These are phyloP conservation scores for Excoecaria agallocha DNA, from an alignment of 345 rosid genomes.

Conservation along the genomic window DNA sequence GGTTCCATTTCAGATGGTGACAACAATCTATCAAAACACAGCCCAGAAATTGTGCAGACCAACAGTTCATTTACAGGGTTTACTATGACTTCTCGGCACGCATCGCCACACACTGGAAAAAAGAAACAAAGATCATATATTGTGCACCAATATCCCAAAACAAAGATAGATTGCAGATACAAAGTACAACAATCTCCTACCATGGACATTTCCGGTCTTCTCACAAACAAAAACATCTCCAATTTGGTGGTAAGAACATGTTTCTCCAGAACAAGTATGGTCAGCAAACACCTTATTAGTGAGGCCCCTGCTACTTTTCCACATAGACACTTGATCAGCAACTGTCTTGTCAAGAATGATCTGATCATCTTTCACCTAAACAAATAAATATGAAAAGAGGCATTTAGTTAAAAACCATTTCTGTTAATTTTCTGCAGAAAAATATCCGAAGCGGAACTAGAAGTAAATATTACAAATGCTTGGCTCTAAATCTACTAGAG, in stretches of 20 bases:
- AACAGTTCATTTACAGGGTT: slow-evolving; percentile 62
- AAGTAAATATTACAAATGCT: neutral
- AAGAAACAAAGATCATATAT: slow-evolving; percentile 9
- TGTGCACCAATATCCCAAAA: neutral
- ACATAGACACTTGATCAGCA: slow-evolving; percentile 68
- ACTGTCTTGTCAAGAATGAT: slow-evolving; percentile 84
- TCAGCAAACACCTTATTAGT: slow-evolving; percentile 49
- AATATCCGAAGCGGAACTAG: neutral
- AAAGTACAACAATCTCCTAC: slow-evolving; percentile 34
- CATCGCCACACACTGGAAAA: slow-evolving; percentile 79
- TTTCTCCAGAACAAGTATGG: slow-evolving; percentile 79
- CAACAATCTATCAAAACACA: slow-evolving; percentile 64
- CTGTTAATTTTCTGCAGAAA: neutral
- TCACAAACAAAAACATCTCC: slow-evolving; percentile 89
- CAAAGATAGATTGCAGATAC: neutral
- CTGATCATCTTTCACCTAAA: slow-evolving; percentile 76
- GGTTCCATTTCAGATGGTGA: slow-evolving; percentile 56
- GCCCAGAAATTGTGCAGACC: slow-evolving; percentile 90
- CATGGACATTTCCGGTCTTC: slow-evolving; percentile 89
- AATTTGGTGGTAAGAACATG: slow-evolving; percentile 75
- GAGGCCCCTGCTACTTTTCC: slow-evolving; percentile 78
- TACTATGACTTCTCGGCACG: slow-evolving; percentile 73
- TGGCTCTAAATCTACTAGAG: neutral
- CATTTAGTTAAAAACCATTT: neutral
- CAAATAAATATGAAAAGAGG: neutral